Percentiles rank a stretch among this genome's conserved stretches.
phyloP scores from a whole-genome alignment of 2,329 filamentous ascomycete species.

The Scedosporium minutisporum region DNA sequence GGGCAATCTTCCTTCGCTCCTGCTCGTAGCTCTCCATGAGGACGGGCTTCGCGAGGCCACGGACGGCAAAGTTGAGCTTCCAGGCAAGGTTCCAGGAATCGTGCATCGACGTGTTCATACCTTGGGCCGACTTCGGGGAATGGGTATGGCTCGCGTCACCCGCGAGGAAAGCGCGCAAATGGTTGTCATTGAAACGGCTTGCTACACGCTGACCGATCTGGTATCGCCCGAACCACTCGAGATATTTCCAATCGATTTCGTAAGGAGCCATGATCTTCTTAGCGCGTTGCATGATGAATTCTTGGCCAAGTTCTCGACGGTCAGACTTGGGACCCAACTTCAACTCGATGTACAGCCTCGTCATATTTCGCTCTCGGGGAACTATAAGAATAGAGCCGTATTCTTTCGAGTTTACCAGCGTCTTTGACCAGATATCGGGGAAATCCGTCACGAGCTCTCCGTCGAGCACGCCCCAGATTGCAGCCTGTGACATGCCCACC shows the following conservation, averaged over 20 bases:
- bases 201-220: constrained; percentile 63
- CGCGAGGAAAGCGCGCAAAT: constrained; percentile 55
- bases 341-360: constrained; percentile 49
- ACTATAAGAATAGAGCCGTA: constrained; percentile 65
- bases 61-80: constrained; percentile 42
- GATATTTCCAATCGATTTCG: constrained; percentile 45
- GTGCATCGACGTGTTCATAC: constrained; percentile 52
- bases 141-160: constrained; percentile 66
- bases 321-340: constrained; percentile 35
- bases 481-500: constrained; percentile 42
- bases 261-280: constrained; percentile 51
- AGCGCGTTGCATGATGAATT: constrained; percentile 62
- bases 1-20: constrained; percentile 52
- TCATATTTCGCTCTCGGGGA: constrained; percentile 64
- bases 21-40: constrained; percentile 52
- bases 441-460: constrained; percentile 63
- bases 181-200: constrained; percentile 54
- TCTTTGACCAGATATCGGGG: constrained; percentile 67
- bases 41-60: constrained; percentile 42
- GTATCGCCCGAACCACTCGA: constrained; percentile 66
- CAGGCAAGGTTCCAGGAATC: constrained; percentile 53
- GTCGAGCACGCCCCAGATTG: constrained; percentile 62
- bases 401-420: constrained; percentile 56
- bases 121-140: constrained; percentile 62
- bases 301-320: constrained; percentile 38